Conservation (phyloP, 2,329 filamentous ascomycete genomes). For the Sclerotiophoma versabilis region DNA sequence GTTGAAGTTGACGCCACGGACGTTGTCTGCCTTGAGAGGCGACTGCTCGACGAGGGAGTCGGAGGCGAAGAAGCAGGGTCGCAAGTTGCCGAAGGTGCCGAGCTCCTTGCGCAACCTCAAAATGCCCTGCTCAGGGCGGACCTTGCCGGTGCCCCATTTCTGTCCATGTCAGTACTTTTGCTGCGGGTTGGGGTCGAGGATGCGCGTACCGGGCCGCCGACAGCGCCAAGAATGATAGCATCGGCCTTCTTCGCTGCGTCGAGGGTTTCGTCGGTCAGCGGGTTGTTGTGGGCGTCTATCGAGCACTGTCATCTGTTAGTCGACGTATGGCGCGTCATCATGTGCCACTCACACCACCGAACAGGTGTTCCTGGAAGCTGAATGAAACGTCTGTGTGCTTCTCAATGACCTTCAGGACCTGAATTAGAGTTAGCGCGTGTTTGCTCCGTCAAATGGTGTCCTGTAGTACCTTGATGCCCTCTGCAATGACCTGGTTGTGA, state of each 20-base stretch:
- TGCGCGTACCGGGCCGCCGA: constrained; percentile 78
- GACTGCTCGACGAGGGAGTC: constrained; percentile 81
- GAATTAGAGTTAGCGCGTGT: background rate
- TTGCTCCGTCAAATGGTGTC: background rate
- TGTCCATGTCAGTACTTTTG: constrained; percentile 35
- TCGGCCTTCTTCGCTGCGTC: constrained; percentile 82
- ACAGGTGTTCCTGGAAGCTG: constrained; percentile 86
- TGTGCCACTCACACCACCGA: constrained; percentile 79
- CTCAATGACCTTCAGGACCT: constrained; percentile 84
- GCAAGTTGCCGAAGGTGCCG: constrained; percentile 91
- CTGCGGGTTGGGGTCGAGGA: background rate
- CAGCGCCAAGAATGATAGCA: constrained; percentile 89
- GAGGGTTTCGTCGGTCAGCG: constrained; percentile 84
- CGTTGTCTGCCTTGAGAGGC: constrained; percentile 85
- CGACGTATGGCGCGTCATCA: background rate
- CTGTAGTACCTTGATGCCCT: constrained; percentile 77
- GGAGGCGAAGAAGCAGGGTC: constrained; percentile 94
- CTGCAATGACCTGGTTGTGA: constrained; percentile 71
- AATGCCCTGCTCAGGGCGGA: constrained; percentile 92
- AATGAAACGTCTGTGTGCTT: constrained; percentile 78
- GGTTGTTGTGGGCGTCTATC: constrained; percentile 79
- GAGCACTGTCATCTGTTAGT: constrained; percentile 69
- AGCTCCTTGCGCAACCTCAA: constrained; percentile 92
- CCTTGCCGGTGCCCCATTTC: constrained; percentile 90
- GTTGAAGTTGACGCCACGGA: constrained; percentile 87